Evolutionary conservation across 139 green algal species (phyloP).

Genomic region (Micromonas pusilla): DNA sequence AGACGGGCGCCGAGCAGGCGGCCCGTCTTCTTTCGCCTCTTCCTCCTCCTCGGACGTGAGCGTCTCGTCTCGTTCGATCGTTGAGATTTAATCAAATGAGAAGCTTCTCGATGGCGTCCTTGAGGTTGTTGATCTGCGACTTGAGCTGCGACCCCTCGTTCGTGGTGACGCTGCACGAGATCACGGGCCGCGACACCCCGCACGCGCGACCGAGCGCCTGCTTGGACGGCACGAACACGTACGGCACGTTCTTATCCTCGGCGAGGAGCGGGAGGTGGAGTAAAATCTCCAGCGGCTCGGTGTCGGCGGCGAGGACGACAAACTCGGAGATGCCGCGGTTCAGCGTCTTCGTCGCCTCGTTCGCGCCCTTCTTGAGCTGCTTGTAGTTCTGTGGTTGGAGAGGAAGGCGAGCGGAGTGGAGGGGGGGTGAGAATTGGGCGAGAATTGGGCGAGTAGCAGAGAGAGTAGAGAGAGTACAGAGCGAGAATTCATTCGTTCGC

Average conservation of each 20-base stretch:
- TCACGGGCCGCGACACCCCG: slow-evolving; percentile 91
- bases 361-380: slow-evolving; percentile 99
- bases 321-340: slow-evolving; percentile 90
- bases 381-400: slow-evolving; percentile 80
- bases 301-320: slow-evolving; percentile 95
- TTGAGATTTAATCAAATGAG: too few relatives aligned
- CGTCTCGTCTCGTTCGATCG: too few relatives aligned
- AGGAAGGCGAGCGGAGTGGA: not conserved
- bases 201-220: slow-evolving; percentile 88
- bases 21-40: too few relatives aligned
- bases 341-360: slow-evolving; percentile 76
- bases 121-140: slow-evolving; percentile 87
- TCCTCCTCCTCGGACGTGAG: too few relatives aligned
- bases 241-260: slow-evolving; percentile 99
- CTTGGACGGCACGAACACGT: slow-evolving; percentile 97
- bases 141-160: slow-evolving; percentile 98
- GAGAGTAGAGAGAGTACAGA: too few relatives aligned
- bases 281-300: slow-evolving; percentile 97
- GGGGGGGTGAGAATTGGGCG: not conserved
- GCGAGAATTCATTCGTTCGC: too few relatives aligned
- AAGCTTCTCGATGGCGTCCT: slow-evolving; percentile 93
- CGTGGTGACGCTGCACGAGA: slow-evolving; percentile 85
- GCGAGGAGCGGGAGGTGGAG: slow-evolving; percentile 96
- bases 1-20: too few relatives aligned
- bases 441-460: too few relatives aligned